These are phyloP conservation scores for Shiraia sp. DNA, from an alignment of 2,329 filamentous ascomycete genomes.

Conservation along the genomic window DNA sequence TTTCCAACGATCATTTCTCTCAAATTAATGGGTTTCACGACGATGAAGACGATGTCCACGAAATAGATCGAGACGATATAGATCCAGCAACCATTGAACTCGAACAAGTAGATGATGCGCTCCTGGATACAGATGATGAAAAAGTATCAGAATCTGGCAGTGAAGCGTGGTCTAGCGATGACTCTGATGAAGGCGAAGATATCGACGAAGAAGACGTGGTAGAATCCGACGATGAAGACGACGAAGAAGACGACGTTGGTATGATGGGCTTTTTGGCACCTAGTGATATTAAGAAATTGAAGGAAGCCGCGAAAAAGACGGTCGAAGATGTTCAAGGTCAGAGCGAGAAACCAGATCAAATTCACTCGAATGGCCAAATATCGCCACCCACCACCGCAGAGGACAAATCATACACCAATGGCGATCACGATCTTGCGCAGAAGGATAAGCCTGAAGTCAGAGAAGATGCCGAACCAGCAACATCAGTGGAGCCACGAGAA, in stretches of 20 bases:
- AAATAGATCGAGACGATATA: constrained; percentile 26
- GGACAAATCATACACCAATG: constrained; percentile 41
- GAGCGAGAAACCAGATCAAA: constrained; percentile 33
- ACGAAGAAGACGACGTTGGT: constrained; percentile 26
- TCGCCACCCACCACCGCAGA: constrained; percentile 48
- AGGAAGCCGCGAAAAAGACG: constrained; percentile 33
- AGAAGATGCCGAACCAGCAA: constrained; percentile 8
- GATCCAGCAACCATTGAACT: constrained; percentile 44
- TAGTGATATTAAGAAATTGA: constrained; percentile 40
- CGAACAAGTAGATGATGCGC: constrained; percentile 47
- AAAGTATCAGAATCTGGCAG: constrained; percentile 38
- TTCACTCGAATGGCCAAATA: constrained; percentile 32
- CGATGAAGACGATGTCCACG: constrained; percentile 15
- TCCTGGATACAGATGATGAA: constrained; percentile 43
- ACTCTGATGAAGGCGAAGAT: constrained; percentile 30
- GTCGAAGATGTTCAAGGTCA: constrained; percentile 39
- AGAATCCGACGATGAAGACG: constrained; percentile 14
- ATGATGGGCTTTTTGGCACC: constrained; percentile 42
- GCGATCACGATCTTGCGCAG: constrained; percentile 5
- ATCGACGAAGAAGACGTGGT: constrained; percentile 23
- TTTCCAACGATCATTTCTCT: constrained; percentile 12
- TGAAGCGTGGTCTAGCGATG: constrained; percentile 45
- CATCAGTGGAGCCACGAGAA: constrained; percentile 18
- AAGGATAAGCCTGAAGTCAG: constrained; percentile 15
- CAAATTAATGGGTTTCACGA: constrained; percentile 28